phyloP scores from a whole-genome alignment of 129 eudicot species.

The Scalesia atractyloides region DNA sequence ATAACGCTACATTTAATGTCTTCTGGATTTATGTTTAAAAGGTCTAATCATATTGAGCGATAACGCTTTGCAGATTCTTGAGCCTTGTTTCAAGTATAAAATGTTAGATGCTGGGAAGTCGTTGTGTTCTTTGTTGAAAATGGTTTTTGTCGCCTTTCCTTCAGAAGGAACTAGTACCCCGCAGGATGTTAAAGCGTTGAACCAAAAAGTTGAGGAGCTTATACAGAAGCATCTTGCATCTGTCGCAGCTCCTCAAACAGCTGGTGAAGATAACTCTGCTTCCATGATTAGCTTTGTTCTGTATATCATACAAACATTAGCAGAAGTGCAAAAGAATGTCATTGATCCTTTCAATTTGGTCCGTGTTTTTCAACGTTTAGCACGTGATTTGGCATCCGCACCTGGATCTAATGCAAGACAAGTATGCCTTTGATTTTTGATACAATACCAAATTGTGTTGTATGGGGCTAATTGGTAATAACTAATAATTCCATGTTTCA shows the following conservation, averaged over 20 bases:
- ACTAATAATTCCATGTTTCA: constrained; percentile 29
- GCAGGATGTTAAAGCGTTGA: constrained; percentile 78
- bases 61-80: constrained; percentile 69
- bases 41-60: not conserved
- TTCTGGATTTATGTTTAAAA: not conserved
- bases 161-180: constrained; percentile 79
- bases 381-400: constrained; percentile 89
- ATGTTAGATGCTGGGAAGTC: constrained; percentile 98
- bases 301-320: constrained; percentile 71
- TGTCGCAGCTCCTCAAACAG: constrained; percentile 77
- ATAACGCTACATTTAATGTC: not conserved
- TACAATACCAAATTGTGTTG: not conserved
- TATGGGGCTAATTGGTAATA: not conserved
- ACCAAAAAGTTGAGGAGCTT: constrained; percentile 81
- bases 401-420: constrained; percentile 73
- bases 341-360: constrained; percentile 81
- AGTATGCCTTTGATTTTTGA: constrained; percentile 42
- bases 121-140: constrained; percentile 84
- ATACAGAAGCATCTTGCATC: constrained; percentile 90
- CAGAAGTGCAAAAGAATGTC: constrained; percentile 83
- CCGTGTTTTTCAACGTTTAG: constrained; percentile 90
- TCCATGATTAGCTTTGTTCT: constrained; percentile 89
- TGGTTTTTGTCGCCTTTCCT: constrained; percentile 90
- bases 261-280: constrained; percentile 93
- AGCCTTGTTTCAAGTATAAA: constrained; percentile 96